These are phyloP conservation scores for Chrysophaeum taylorii DNA, from an alignment of 352 stramenopile species.

Conservation along the genomic window DNA sequence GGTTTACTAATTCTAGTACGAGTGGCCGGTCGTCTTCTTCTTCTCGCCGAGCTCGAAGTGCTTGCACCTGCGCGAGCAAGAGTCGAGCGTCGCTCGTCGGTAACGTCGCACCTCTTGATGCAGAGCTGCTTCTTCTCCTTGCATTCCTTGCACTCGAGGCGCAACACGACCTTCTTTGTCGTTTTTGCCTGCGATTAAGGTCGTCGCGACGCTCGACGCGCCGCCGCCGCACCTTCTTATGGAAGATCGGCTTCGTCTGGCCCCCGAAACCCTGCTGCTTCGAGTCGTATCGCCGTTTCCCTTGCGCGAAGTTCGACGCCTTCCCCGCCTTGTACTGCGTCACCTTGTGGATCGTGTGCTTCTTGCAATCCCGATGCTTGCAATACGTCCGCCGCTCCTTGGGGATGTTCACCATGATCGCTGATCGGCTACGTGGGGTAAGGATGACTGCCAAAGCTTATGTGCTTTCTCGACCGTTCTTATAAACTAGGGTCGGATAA, in stretches of 20 bases:
- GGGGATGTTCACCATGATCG: conserved; percentile 97
- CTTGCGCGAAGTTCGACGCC: conserved; percentile 97
- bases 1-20: conserved; percentile 75
- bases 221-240: conserved; percentile 98
- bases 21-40: conserved; percentile 91
- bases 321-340: conserved; percentile 99
- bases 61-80: too few relatives aligned
- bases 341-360: conserved; percentile 95
- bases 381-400: conserved; percentile 99
- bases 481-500: too few relatives aligned
- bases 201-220: too few relatives aligned
- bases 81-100: too few relatives aligned
- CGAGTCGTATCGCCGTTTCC: conserved; percentile 94
- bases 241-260: conserved; percentile 99
- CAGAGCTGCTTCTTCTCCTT: conserved; percentile 98
- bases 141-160: conserved; percentile 99
- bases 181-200: conserved; percentile 97
- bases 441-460: too few relatives aligned
- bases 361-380: conserved; percentile 96
- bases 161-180: conserved; percentile 79
- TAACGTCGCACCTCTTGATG: conserved; percentile 96
- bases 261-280: conserved; percentile 99
- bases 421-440: too few relatives aligned
- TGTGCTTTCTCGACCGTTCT: too few relatives aligned
- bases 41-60: conserved; percentile 99